These are phyloP conservation scores for Exobasidium cylindrosporum DNA, from an alignment of 1,284 basidiomycete species.

Conservation along the genomic window DNA sequence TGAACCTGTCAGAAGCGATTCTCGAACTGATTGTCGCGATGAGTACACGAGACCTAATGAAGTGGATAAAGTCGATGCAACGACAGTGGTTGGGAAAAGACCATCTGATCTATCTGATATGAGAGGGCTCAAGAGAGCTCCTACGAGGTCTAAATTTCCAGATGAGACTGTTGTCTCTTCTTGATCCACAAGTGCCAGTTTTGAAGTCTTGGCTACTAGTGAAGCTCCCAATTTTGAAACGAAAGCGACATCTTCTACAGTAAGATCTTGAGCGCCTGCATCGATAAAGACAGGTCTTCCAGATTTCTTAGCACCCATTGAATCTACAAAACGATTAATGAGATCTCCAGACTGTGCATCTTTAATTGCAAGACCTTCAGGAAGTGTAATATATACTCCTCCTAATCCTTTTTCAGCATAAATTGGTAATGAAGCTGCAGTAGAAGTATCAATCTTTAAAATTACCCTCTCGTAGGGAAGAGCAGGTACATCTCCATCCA, in stretches of 20 bases:
- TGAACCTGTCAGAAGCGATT: slow-evolving; percentile 81
- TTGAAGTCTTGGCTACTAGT: slow-evolving; percentile 37
- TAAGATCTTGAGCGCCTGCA: slow-evolving; percentile 17
- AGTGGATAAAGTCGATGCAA: slow-evolving; percentile 61
- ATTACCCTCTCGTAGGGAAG: slow-evolving; percentile 35
- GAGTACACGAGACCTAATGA: slow-evolving; percentile 94
- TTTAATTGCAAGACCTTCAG: slow-evolving; percentile 18
- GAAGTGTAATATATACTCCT: slow-evolving; percentile 34
- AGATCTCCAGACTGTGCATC: slow-evolving; percentile 28
- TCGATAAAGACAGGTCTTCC: slow-evolving; percentile 48
- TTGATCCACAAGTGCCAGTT: slow-evolving; percentile 23
- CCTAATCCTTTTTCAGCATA: slow-evolving; percentile 30
- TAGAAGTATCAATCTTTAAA: slow-evolving; percentile 24
- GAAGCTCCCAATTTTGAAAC: slow-evolving; percentile 30
- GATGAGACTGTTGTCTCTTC: slow-evolving; percentile 19
- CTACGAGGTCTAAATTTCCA: slow-evolving; percentile 43
- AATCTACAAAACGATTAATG: slow-evolving; percentile 25
- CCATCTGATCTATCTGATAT: slow-evolving; percentile 85
- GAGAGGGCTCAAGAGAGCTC: slow-evolving; percentile 61
- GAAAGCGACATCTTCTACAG: slow-evolving; percentile 28
- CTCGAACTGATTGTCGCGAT: slow-evolving; percentile 79
- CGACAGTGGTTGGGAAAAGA: slow-evolving; percentile 85
- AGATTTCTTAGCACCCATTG: slow-evolving; percentile 34
- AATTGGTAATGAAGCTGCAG: slow-evolving; percentile 26
- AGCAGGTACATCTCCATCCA: slow-evolving; percentile 24